Base-by-base conservation (phyloP, 768 basidiomycete genomes). In the Mycena pura region DNA sequence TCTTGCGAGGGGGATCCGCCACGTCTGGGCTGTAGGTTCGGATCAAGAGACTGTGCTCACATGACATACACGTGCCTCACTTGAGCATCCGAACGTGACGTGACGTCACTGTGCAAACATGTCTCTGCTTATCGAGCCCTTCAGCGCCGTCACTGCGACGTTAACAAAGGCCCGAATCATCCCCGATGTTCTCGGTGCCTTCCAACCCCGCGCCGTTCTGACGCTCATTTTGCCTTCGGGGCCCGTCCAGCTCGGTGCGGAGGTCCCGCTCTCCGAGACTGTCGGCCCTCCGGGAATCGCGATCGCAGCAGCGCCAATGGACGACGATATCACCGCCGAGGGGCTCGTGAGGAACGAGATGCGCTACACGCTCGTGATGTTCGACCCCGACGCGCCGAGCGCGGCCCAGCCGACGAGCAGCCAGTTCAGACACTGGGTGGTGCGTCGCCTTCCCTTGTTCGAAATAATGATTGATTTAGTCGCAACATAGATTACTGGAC, bases 321-420 rank as follows among this genome's bases (percentile, higher is more conserved):
- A n/a, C n/a, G n/a, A n/a, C n/a, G n/a, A n/a, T n/a, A n/a, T n/a
- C n/a, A n/a, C n/a, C 4, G 38, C 52, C 6, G 46, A 53, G 6
- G 53, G 53, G 2, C 36, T 62, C 6, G 29, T 54, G 50, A 48
- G 51, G 45, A 57, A 17, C 9, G 71, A 76, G 24, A 9, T 47
- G 9, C 39, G 69, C 6, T 78, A 77, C 48, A 77, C 77, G 28
- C 68, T 78, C 47, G 72, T 74, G 51, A 76, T 78, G 74, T 68
- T 74, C 11, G 77, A 78, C 40, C 77, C 78, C 3, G 77, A 78
- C 25, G 77, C 78, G 5, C 77, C 78, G 3, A 77, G 75, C 4
- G 67, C 72, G 36, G 54, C 21, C 10, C 63, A 77, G 28, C 76
- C 74, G 22, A 72, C 65, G 40, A 73, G 70, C 64, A 66, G 72